Percentiles rank a stretch among this genome's conserved stretches.
Evolutionary conservation across 1,284 basidiomycete genomes (phyloP).

Genomic region (Vanrija humicola): DNA sequence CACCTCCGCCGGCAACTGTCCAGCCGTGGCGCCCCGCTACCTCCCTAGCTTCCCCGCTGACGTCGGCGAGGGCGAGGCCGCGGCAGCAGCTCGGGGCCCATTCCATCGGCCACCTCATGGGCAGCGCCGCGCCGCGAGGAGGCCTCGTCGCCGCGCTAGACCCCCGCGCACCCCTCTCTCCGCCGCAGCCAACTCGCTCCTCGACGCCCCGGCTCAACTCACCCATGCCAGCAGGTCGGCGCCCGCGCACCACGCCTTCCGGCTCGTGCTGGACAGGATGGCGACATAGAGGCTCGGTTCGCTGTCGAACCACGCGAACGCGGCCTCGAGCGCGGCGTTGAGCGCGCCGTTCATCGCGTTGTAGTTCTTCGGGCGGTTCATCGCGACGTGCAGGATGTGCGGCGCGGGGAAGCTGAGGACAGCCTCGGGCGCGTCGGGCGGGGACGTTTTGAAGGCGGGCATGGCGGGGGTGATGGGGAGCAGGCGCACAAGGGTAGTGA

Average conservation of each 20-base stretch:
- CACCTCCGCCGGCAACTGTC: no score
- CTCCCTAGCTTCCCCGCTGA: no score
- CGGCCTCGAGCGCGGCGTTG: conserved; percentile 7
- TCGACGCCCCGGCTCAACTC: background rate
- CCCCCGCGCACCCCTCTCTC: background rate
- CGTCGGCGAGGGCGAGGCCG: no score
- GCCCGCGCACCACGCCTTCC: conserved; percentile 16
- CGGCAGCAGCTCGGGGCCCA: no score
- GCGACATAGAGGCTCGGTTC: conserved; percentile 15
- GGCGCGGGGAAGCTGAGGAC: conserved; percentile 12
- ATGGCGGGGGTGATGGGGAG: no score
- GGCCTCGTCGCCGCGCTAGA: no score
- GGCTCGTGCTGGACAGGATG: conserved; percentile 9
- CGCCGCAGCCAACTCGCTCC: no score
- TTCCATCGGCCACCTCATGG: no score
- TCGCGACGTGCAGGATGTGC: conserved; percentile 14
- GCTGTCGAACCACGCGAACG: conserved; percentile 18
- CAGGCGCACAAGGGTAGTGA: no score
- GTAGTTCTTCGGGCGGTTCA: conserved; percentile 18
- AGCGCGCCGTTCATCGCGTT: conserved; percentile 17
- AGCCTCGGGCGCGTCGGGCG: conserved; percentile 10
- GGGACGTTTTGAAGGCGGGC: background rate
- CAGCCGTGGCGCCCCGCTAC: no score
- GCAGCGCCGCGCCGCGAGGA: no score
- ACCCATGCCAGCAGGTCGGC: conserved; percentile 17